These are phyloP conservation scores for Aspergillus udagawae DNA, from an alignment of 2,329 filamentous ascomycete genomes.

Conservation along the genomic window DNA sequence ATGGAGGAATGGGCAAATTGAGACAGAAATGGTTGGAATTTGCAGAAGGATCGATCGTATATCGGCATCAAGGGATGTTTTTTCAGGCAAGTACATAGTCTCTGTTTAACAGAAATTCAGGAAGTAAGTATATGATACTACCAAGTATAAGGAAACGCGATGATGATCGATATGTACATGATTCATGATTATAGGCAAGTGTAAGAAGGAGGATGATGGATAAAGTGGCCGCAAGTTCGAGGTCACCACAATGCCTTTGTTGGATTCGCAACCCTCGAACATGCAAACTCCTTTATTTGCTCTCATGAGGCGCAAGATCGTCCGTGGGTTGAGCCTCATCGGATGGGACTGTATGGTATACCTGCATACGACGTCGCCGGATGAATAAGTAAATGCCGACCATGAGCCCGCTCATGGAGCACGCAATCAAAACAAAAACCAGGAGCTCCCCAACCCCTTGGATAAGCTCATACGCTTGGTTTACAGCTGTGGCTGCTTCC, in stretches of 20 bases:
- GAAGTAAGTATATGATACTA: background rate
- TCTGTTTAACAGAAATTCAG: background rate
- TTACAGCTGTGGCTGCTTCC: slow-evolving; percentile 25
- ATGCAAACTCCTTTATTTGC: background rate
- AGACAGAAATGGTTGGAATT: background rate
- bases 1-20: background rate
- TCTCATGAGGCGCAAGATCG: slow-evolving; percentile 1
- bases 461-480: slow-evolving; percentile 29
- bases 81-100: background rate
- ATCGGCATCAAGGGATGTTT: background rate
- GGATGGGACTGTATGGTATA: slow-evolving; percentile 27
- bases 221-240: background rate
- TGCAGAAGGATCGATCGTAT: background rate
- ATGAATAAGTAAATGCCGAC: slow-evolving; percentile 18
- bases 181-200: background rate
- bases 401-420: slow-evolving; percentile 21
- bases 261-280: background rate
- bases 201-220: background rate
- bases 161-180: background rate
- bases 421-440: slow-evolving; percentile 24
- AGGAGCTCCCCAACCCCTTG: slow-evolving; percentile 26
- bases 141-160: background rate
- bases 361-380: slow-evolving; percentile 18
- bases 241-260: background rate
- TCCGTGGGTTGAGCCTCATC: slow-evolving; percentile 25